Conservation (phyloP, 345 rosid species). For the Raphanus raphanistrum region DNA sequence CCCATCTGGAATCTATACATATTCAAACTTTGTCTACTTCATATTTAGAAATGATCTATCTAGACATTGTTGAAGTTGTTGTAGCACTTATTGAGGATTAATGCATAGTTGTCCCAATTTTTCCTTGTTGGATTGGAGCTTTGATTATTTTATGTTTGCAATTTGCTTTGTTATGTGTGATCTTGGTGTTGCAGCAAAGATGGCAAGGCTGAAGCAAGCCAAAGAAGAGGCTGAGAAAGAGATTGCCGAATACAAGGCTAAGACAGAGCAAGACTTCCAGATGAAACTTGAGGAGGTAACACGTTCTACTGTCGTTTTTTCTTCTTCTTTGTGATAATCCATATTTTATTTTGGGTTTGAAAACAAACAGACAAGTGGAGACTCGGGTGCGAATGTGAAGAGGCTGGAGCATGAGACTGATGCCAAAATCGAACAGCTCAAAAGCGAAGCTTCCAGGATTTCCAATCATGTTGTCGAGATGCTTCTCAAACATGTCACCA, state of each 20-base stretch:
- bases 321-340: neutral
- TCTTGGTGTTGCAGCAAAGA: slow-evolving; percentile 51
- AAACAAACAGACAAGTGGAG: slow-evolving; percentile 85
- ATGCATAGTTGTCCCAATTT: too few species aligned
- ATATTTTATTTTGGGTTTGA: neutral
- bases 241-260: slow-evolving; percentile 69
- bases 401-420: slow-evolving; percentile 88
- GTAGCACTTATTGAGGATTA: too few species aligned
- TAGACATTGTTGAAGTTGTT: too few species aligned
- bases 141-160: too few species aligned
- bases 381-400: slow-evolving; percentile 94
- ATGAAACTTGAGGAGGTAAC: slow-evolving; percentile 69
- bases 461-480: slow-evolving; percentile 72
- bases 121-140: too few species aligned
- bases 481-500: slow-evolving; percentile 85
- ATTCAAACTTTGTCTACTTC: too few species aligned
- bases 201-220: slow-evolving; percentile 86
- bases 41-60: too few species aligned
- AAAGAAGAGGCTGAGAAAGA: slow-evolving; percentile 95
- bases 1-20: neutral
- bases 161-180: neutral
- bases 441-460: slow-evolving; percentile 56
- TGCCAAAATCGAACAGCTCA: slow-evolving; percentile 59
- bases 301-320: neutral
- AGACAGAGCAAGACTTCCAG: slow-evolving; percentile 76